Percentiles rank a stretch among this genome's conserved stretches.
These are phyloP conservation scores for Fraxinus albicans DNA, from an alignment of 305 asterid species.

Conservation along the genomic window DNA sequence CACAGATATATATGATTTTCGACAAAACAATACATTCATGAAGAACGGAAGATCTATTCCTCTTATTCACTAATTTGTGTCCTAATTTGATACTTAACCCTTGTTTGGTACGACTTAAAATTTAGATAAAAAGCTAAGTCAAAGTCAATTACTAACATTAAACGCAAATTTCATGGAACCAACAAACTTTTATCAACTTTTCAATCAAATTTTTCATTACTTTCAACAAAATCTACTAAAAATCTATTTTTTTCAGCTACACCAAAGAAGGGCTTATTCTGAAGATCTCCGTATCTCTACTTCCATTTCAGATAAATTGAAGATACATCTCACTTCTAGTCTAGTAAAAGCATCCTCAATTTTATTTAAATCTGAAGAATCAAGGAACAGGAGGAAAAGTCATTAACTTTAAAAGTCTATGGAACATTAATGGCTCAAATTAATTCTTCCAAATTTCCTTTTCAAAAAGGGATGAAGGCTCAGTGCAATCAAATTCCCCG, in stretches of 20 bases:
- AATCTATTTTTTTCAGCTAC: not conserved
- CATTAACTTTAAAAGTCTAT: not conserved
- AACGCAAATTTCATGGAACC: not conserved
- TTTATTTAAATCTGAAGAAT: not conserved
- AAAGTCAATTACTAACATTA: not conserved
- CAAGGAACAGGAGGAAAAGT: not conserved
- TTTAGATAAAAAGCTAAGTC: not conserved
- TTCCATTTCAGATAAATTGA: not conserved
- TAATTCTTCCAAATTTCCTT: not conserved
- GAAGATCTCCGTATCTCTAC: not conserved
- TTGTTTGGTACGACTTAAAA: not conserved
- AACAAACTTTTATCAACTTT: not conserved
- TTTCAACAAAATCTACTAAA: not conserved
- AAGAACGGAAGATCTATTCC: not conserved
- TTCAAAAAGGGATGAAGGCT: not conserved
- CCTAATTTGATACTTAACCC: not conserved
- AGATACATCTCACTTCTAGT: not conserved
- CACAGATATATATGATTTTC: not conserved
- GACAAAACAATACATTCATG: not conserved
- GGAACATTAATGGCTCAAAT: not conserved
- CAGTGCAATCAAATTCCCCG: not conserved
- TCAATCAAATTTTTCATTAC: not conserved
- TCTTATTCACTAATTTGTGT: not conserved
- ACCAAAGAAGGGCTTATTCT: not conserved
- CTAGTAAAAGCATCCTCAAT: not conserved